Conservation (phyloP, 441 rosid species). For the Biscutella auriculata region DNA sequence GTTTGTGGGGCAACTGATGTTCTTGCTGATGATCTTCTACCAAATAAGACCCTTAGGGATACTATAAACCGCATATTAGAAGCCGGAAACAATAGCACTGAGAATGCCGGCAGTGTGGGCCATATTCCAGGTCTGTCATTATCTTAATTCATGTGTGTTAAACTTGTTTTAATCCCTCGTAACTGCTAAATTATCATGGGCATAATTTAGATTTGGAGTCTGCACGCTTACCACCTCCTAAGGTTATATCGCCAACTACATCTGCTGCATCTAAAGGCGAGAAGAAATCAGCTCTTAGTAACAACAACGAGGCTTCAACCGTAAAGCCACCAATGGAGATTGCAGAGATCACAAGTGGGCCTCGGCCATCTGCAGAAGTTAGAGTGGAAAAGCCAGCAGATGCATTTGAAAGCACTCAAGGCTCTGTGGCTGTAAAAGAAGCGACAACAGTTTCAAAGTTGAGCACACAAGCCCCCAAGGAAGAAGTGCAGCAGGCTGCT, state of each 20-base stretch:
- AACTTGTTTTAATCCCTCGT: not conserved
- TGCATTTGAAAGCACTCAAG: slow-evolving; percentile 69
- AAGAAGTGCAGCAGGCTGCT: slow-evolving; percentile 81
- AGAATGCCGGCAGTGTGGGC: slow-evolving; percentile 71
- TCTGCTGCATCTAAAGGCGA: slow-evolving; percentile 87
- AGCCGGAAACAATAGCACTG: slow-evolving; percentile 85
- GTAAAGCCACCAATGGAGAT: slow-evolving; percentile 27
- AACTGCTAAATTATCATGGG: slow-evolving; percentile 6
- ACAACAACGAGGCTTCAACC: slow-evolving; percentile 28
- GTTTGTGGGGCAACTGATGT: slow-evolving; percentile 81
- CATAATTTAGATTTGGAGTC: slow-evolving; percentile 73
- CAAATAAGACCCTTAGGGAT: slow-evolving; percentile 91
- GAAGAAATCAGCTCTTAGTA: slow-evolving; percentile 29
- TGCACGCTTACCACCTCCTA: slow-evolving; percentile 70
- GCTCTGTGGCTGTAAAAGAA: slow-evolving; percentile 62
- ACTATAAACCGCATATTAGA: slow-evolving; percentile 90
- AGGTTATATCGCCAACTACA: slow-evolving; percentile 62
- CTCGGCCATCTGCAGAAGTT: slow-evolving; percentile 32
- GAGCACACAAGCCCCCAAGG: slow-evolving; percentile 60
- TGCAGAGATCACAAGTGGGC: slow-evolving; percentile 35
- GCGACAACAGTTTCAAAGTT: slow-evolving; percentile 61
- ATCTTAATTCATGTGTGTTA: not conserved
- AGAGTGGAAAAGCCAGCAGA: slow-evolving; percentile 36
- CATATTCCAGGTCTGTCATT: slow-evolving; percentile 73
- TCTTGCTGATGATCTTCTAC: slow-evolving; percentile 95